phyloP scores from a whole-genome alignment of 2,329 filamentous ascomycete species.

The Verticillium isaacii region DNA sequence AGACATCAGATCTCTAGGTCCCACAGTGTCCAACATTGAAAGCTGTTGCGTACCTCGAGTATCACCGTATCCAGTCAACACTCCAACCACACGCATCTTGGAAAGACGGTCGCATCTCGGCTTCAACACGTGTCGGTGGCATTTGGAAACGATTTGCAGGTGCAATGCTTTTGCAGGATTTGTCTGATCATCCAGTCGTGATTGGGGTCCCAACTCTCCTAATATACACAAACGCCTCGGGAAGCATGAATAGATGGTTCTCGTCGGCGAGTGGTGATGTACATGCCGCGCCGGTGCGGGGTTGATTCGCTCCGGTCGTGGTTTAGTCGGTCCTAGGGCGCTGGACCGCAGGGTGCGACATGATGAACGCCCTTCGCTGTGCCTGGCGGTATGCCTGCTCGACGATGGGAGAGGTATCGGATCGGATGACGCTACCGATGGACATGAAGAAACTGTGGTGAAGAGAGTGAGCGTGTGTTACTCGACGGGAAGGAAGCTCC shows the following conservation, averaged over 20 bases:
- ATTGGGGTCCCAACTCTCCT: neutral
- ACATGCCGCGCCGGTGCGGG: neutral
- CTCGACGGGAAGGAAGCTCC: neutral
- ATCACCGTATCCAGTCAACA: too few relatives aligned
- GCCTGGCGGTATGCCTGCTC: slow-evolving; percentile 72
- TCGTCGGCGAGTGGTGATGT: neutral
- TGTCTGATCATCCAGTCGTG: neutral
- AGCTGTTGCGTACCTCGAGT: too few relatives aligned
- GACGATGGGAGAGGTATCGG: slow-evolving; percentile 74
- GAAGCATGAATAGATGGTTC: neutral
- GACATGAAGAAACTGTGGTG: slow-evolving; percentile 85
- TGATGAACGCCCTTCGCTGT: slow-evolving; percentile 69
- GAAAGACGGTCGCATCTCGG: neutral
- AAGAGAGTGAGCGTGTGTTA: neutral
- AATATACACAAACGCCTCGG: neutral
- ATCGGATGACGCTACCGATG: slow-evolving; percentile 93
- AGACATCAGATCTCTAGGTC: too few relatives aligned
- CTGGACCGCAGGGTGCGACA: slow-evolving; percentile 26
- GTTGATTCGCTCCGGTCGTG: neutral
- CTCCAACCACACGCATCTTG: neutral
- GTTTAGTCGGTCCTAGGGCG: neutral
- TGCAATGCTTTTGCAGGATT: neutral
- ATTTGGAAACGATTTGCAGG: neutral
- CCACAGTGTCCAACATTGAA: too few relatives aligned
- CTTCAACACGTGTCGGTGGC: neutral